These are phyloP conservation scores for Leucogyrophana mollusca DNA, from an alignment of 768 basidiomycete species.

Conservation along the genomic window DNA sequence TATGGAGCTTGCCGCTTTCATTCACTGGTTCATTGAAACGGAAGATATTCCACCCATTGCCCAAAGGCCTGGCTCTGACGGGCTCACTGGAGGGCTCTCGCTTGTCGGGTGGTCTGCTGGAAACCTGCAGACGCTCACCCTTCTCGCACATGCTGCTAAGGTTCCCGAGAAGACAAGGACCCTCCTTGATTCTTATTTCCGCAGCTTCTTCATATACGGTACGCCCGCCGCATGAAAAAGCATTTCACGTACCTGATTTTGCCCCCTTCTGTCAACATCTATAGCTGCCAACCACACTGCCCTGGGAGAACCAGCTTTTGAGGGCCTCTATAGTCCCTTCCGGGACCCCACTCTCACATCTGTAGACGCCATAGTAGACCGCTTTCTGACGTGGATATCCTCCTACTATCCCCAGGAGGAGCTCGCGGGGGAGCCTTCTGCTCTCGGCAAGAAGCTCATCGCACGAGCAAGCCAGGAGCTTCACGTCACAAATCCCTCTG, in stretches of 20 bases:
- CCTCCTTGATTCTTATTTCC: neutral
- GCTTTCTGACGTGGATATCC: neutral
- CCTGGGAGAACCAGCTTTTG: neutral
- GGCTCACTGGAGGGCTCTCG: slow-evolving; percentile 1
- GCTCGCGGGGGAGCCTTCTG: neutral
- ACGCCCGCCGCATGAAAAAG: neutral
- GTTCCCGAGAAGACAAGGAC: neutral
- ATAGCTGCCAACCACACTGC: neutral
- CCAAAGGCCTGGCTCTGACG: neutral
- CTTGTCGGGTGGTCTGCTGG: slow-evolving; percentile 6
- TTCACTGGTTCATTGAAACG: slow-evolving; percentile 1
- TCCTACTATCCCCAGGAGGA: neutral
- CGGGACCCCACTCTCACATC: neutral
- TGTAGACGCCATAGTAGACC: neutral
- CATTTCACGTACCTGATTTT: neutral
- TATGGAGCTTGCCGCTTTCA: slow-evolving; percentile 4
- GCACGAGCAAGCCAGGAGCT: neutral
- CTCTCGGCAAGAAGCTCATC: too few species aligned
- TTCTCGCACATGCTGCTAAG: slow-evolving; percentile 4
- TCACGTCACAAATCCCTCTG: neutral
- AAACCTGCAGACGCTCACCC: slow-evolving; percentile 1
- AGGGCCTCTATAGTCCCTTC: neutral
- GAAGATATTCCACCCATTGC: slow-evolving; percentile 3
- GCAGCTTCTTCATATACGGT: neutral
- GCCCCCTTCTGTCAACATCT: neutral